phyloP scores from a whole-genome alignment of 2,329 filamentous ascomycete genomes.

The Calonectria crousiana region DNA sequence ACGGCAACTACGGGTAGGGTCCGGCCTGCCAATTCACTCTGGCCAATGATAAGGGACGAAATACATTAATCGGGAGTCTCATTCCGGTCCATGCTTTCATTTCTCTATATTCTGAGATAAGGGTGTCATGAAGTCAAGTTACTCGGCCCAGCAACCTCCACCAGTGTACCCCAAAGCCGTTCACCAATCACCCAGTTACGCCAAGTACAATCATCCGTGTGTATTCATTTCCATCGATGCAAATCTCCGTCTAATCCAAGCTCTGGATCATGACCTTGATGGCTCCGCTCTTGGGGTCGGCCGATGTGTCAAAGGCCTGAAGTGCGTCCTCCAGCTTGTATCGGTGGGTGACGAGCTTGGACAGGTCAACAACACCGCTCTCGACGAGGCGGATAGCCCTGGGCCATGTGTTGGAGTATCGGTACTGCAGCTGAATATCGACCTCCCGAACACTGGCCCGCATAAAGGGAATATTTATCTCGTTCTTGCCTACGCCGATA shows the following conservation, averaged over 20 bases:
- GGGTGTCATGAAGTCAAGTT: conserved; percentile 21
- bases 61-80: background rate
- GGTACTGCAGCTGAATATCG: conserved; percentile 96
- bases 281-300: conserved; percentile 90
- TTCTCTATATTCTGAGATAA: conserved; percentile 37
- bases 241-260: conserved; percentile 59
- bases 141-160: conserved; percentile 29
- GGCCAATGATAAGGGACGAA: background rate
- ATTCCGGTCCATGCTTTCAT: background rate
- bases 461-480: conserved; percentile 98
- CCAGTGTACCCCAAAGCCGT: conserved; percentile 20
- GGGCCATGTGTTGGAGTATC: conserved; percentile 97
- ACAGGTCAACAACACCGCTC: conserved; percentile 85
- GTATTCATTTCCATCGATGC: conserved; percentile 21
- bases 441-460: conserved; percentile 89
- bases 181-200: conserved; percentile 40
- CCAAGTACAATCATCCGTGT: conserved; percentile 36
- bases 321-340: conserved; percentile 88
- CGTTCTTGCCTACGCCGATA: conserved; percentile 93
- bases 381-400: conserved; percentile 89
- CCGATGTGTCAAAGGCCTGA: conserved; percentile 89
- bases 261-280: conserved; percentile 98
- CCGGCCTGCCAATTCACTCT: background rate
- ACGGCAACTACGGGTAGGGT: conserved; percentile 27
- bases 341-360: conserved; percentile 87